These are phyloP conservation scores for Elaeagnus macrophylla DNA, from an alignment of 306 rosid genomes.

Conservation along the genomic window DNA sequence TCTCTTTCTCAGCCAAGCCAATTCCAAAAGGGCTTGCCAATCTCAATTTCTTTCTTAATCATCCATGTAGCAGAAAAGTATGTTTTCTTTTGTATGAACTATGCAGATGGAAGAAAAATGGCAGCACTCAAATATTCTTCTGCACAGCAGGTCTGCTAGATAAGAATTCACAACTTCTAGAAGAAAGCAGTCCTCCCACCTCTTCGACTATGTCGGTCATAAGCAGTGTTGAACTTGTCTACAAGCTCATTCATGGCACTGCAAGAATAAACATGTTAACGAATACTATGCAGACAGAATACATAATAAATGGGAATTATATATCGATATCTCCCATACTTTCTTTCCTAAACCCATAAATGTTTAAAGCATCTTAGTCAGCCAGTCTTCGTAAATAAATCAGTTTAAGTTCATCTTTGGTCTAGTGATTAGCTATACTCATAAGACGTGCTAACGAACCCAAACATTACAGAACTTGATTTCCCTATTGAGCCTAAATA, in stretches of 20 bases:
- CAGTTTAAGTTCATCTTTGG: background rate
- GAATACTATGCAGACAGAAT: background rate
- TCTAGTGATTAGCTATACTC: background rate
- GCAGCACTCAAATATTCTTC: conserved; percentile 4
- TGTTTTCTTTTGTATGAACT: conserved; percentile 3
- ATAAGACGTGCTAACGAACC: background rate
- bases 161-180: conserved; percentile 25
- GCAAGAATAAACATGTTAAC: conserved; percentile 1
- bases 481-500: background rate
- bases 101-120: background rate
- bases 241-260: conserved; percentile 50
- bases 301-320: background rate
- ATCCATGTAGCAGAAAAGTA: background rate
- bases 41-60: background rate
- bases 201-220: conserved; percentile 86
- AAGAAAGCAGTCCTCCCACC: conserved; percentile 86
- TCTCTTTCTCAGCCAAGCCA: too few species aligned
- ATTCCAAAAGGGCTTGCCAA: background rate
- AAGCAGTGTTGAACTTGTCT: conserved; percentile 75
- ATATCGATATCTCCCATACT: background rate
- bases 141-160: background rate
- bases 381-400: too few species aligned
- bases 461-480: background rate
- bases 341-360: too few species aligned
- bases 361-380: too few species aligned